Percentiles rank a stretch among this genome's conserved stretches.
These are phyloP conservation scores for Brassica nigra DNA, from an alignment of 345 rosid genomes.

Conservation along the genomic window DNA sequence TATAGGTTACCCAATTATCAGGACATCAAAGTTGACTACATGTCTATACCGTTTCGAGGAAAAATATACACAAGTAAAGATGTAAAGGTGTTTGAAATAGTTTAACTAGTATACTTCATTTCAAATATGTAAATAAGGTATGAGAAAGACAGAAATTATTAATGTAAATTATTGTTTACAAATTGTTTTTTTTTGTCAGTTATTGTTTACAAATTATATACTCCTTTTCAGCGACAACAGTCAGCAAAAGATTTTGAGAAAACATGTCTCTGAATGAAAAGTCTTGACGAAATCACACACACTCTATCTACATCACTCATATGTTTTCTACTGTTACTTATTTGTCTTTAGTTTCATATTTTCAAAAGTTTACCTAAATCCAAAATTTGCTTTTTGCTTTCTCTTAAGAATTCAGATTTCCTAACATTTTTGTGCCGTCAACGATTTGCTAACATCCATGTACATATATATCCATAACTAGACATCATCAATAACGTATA, in stretches of 20 bases:
- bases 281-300: background rate
- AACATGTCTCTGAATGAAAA: background rate
- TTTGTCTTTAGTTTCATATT: background rate
- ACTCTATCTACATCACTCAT: background rate
- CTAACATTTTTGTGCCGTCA: background rate
- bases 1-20: background rate
- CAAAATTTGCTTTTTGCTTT: constrained; percentile 1
- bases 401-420: background rate
- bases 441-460: background rate
- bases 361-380: background rate
- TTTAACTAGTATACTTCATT: background rate
- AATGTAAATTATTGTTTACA: background rate
- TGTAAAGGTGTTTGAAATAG: background rate
- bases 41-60: background rate
- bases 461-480: background rate
- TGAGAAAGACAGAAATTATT: background rate
- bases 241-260: background rate
- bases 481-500: background rate
- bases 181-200: background rate
- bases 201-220: background rate
- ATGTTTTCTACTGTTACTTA: background rate
- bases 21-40: background rate
- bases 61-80: background rate
- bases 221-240: background rate
- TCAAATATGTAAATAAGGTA: background rate